Evolutionary conservation across 1,284 basidiomycete species (phyloP), one percentile per base, ranked within the genome.

Genomic region (Irpex sp.): DNA sequence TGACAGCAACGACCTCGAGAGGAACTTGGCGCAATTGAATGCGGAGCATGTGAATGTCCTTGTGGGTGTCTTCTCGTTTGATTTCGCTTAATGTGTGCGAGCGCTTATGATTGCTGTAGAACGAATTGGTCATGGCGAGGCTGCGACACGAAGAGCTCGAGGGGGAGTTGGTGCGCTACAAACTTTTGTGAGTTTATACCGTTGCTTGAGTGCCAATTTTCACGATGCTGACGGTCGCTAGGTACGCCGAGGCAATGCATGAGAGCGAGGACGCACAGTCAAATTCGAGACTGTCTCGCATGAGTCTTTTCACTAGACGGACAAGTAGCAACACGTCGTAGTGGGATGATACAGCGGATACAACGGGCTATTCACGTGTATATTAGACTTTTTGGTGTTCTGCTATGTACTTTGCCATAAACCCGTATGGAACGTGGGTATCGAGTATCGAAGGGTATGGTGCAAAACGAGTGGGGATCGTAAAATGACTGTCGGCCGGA

Each of bases 201-300:
- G 48, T 55, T 57, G 44, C 60, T 17, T 31, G 21, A 64, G 38
- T 61, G 54, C 48, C 4, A 62, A 48, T 58, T 4, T 31, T 5
- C 37, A 4, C 11, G 15, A 11, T 15, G 34, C 19, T 56, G 19
- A n/a, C 31, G 34, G 4, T 37, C 52, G 44, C 19, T 67, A 95
- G 93, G 63, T 96, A 95, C 70, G 93, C 94, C 19, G 93, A 95
- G 75, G 88, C 92, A 4, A 92, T 94, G 84, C 93, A 96, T 71
- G 82, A 88, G 69, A 92, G 88, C 61, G 88, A 89, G 74, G 91
- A 93, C 68, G 89, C 91, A 13, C 83, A 87, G 76, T 89, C 89
- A 0, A 86, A 86, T 0, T 86, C 91, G 71, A 82, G 91, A 9
- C 79, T 89, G 61, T 92, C 90, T 3, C 67, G 71, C 21, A 65